A percentile compares a stretch with the other conserved stretches of the same genome.
Evolutionary conservation across 2,329 filamentous ascomycete species (phyloP).

Genomic region (Arachnopeziza araneosa): DNA sequence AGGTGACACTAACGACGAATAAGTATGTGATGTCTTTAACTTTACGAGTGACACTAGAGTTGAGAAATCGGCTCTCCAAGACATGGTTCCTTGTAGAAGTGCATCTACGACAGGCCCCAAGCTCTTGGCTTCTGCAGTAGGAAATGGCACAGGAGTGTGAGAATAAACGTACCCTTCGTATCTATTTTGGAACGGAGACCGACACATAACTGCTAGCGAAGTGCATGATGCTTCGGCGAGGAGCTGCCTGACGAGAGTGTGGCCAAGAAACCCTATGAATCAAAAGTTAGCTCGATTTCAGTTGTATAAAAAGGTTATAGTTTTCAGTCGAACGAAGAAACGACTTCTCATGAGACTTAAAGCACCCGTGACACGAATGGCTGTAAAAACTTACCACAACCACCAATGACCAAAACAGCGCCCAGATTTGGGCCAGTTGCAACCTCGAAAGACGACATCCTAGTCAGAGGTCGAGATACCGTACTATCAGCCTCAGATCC

Average conservation of each 20-base stretch:
- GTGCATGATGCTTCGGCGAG: constrained; percentile 35
- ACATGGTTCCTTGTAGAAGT: too few species aligned
- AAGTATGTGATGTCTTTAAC: too few species aligned
- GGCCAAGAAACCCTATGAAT: constrained; percentile 38
- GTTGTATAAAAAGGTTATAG: too few species aligned
- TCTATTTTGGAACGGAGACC: constrained; percentile 35
- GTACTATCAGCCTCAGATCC: neutral
- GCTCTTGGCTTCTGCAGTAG: too few species aligned
- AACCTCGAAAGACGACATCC: neutral
- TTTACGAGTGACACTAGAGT: too few species aligned
- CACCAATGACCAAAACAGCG: constrained; percentile 38
- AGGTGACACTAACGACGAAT: constrained; percentile 29
- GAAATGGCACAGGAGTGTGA: too few species aligned
- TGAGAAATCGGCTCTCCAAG: too few species aligned
- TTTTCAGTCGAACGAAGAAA: too few species aligned
- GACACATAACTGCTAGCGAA: constrained; percentile 41
- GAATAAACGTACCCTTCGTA: constrained; percentile 14
- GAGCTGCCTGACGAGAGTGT: constrained; percentile 41
- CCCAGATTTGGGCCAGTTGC: neutral
- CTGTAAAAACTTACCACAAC: constrained; percentile 30
- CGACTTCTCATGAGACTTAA: too few species aligned
- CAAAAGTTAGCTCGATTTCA: too few species aligned
- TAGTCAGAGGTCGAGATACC: neutral
- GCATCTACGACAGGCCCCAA: too few species aligned
- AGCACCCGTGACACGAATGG: too few species aligned